Conservation (phyloP, 768 basidiomycete genomes). For the Boletus vinaceobasis region DNA sequence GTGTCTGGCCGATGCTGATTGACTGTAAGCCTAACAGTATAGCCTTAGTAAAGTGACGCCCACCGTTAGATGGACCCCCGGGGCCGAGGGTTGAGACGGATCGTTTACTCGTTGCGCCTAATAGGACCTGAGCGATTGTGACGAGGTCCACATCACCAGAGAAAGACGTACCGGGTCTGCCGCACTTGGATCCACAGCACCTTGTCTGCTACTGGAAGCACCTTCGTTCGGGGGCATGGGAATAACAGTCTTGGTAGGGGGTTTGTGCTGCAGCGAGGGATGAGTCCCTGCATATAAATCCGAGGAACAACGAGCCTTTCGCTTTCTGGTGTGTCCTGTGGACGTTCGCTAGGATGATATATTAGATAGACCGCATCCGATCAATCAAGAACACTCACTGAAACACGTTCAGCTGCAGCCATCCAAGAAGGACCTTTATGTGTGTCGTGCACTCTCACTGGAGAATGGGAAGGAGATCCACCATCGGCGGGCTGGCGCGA, state of each 20-base stretch:
- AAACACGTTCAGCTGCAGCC: too few species aligned
- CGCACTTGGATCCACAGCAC: neutral
- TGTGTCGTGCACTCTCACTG: neutral
- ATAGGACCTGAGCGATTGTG: neutral
- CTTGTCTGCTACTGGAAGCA: neutral
- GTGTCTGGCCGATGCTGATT: neutral
- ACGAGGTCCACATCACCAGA: neutral
- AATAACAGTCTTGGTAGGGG: neutral
- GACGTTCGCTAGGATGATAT: neutral
- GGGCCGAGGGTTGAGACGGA: neutral
- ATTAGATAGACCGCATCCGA: neutral
- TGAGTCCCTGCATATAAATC: neutral
- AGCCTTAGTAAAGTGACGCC: neutral
- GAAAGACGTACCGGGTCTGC: neutral
- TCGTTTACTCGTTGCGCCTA: neutral
- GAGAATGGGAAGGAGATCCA: neutral
- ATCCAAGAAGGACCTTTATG: neutral
- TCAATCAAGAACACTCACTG: neutral
- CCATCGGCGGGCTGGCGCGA: neutral
- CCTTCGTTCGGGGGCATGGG: neutral
- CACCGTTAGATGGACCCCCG: neutral
- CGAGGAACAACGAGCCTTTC: neutral
- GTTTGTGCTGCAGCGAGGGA: neutral
- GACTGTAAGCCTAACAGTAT: neutral
- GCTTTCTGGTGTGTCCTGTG: neutral